phyloP scores from a whole-genome alignment of 495 filamentous ascomycete species.

The Xylaria flabelliformis region DNA sequence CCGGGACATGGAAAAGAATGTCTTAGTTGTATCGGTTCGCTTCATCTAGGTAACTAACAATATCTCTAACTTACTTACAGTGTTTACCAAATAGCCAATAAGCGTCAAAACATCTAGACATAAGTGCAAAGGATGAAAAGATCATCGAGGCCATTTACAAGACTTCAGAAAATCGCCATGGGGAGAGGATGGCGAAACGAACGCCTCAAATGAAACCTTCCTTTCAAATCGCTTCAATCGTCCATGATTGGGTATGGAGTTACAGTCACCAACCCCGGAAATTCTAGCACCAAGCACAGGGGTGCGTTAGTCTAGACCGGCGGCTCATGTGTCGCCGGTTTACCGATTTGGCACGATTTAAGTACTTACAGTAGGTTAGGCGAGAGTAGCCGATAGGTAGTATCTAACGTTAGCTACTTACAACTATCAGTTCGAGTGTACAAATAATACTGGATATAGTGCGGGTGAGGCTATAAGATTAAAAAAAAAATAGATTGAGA shows the following conservation, averaged over 20 bases:
- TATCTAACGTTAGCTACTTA: too few species aligned
- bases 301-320: background rate
- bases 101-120: background rate
- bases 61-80: background rate
- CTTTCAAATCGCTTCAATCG: background rate
- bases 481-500: too few species aligned
- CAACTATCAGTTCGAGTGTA: background rate
- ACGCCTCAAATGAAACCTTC: constrained; percentile 8
- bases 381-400: background rate
- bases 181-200: background rate
- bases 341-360: background rate
- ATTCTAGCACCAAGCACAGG: background rate
- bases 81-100: background rate
- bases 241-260: background rate
- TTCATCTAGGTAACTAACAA: background rate
- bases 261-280: background rate
- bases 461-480: too few species aligned
- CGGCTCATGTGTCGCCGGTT: background rate
- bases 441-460: too few species aligned
- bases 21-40: background rate
- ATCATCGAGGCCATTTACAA: background rate
- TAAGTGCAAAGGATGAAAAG: background rate
- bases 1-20: background rate
- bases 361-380: background rate
- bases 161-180: background rate